Evolutionary conservation across 2,329 filamentous ascomycete species (phyloP).

Genomic region (Colletotrichum neosansevieriae): DNA sequence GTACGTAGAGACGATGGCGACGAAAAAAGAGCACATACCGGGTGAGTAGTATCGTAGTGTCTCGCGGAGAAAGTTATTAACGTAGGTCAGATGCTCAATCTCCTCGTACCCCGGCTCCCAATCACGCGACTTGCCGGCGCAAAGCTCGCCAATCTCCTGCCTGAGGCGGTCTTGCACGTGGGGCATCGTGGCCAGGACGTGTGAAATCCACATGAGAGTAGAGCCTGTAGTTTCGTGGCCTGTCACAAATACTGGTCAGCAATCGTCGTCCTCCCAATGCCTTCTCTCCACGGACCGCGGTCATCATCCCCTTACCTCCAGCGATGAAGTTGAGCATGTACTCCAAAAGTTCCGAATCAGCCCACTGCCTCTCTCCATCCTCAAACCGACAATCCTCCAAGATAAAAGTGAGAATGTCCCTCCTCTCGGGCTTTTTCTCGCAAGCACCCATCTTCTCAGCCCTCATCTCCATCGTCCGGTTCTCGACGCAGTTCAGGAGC

Average conservation of each 20-base stretch:
- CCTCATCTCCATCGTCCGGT: slow-evolving; percentile 46
- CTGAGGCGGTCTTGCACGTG: slow-evolving; percentile 31
- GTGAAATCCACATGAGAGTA: slow-evolving; percentile 36
- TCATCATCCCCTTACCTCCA: slow-evolving; percentile 22
- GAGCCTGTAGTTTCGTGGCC: slow-evolving; percentile 40
- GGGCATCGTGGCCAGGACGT: slow-evolving; percentile 32
- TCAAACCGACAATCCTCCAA: slow-evolving; percentile 43
- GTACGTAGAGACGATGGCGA: too few species aligned
- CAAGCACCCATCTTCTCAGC: slow-evolving; percentile 42
- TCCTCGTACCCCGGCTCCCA: slow-evolving; percentile 54
- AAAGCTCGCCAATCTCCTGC: slow-evolving; percentile 44
- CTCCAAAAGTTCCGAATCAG: slow-evolving; percentile 44
- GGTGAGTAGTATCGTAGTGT: slow-evolving; percentile 53
- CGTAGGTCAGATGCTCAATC: slow-evolving; percentile 59
- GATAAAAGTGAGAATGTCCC: slow-evolving; percentile 47
- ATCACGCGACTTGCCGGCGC: slow-evolving; percentile 45
- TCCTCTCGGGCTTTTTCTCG: slow-evolving; percentile 27
- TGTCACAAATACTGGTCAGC: neutral
- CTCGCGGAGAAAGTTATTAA: slow-evolving; percentile 54
- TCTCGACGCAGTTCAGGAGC: slow-evolving; percentile 45
- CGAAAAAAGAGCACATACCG: slow-evolving; percentile 42
- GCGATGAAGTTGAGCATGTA: slow-evolving; percentile 45
- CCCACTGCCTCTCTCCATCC: slow-evolving; percentile 35
- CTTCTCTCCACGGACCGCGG: too few species aligned
- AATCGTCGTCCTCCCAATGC: too few species aligned